Evolutionary conservation across 2,329 filamentous ascomycete species (phyloP), one percentile per base, ranked within the genome.

Genomic region (Zasmidium cellare): DNA sequence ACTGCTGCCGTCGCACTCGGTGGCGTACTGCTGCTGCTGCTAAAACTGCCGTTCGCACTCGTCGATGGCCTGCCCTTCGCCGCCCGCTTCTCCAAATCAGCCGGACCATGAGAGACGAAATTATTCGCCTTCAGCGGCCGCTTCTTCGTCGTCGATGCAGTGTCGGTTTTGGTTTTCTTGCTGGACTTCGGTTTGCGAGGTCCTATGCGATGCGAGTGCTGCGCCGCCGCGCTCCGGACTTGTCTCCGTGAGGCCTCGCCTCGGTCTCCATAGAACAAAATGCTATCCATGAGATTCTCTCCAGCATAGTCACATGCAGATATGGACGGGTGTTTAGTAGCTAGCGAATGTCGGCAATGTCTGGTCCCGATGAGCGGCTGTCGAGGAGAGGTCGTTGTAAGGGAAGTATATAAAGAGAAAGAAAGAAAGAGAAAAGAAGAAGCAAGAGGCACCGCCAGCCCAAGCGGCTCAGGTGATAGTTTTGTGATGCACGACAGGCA

Each of bases 181-280:
- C 24, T 52, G 14, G 55, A 52, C 45, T 65, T 65, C 11, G 61
- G 61, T 47, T 65, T 65, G 31, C 63, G 55, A 2, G 63, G 63
- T n/a, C 63, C 63, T 46, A 65, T 61, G 25, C 63, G 61, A 53
- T 65, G 63, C 44, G 57, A 60, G 41, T 65, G 57, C 31, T 57
- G 55, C 6, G 63, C 61, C 14, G 63, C 63, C 16, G 61, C 63
- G 46, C 55, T 59, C 28, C 63, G 63, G 46, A 65, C 63, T 49
- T 65, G 63, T 50, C 63, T 57, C 53, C 61, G 55, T n/a, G 61
- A 59, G 28, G 59, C 57, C 23, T 64, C 61, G 41, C 55, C 62
- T 28, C 58, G 54, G 31, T 65, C 61, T 19, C 63, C 63, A 46
- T 65, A 64, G 56, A 65, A 65, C 31, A 65, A 31, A 50, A 66